phyloP scores from a whole-genome alignment of 495 filamentous ascomycete species.

The Hypoxylon crocopeplum region DNA sequence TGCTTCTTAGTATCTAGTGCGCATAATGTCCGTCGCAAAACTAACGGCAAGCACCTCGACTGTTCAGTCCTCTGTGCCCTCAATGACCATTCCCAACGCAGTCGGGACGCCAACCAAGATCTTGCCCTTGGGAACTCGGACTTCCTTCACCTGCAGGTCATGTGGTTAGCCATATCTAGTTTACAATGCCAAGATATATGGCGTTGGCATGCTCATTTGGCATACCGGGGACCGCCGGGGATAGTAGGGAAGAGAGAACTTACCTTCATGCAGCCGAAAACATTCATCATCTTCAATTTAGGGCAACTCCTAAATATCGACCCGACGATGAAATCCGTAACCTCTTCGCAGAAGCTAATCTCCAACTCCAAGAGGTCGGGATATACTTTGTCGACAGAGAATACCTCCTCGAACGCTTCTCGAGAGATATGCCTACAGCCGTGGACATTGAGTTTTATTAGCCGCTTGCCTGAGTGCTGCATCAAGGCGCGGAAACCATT shows the following conservation, averaged over 20 bases:
- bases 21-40: not conserved
- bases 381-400: slow-evolving; percentile 65
- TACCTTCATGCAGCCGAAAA: slow-evolving; percentile 82
- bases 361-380: slow-evolving; percentile 72
- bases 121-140: slow-evolving; percentile 73
- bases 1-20: not conserved
- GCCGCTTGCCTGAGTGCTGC: slow-evolving; percentile 72
- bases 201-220: too few relatives aligned
- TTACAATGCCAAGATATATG: not conserved
- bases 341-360: slow-evolving; percentile 75
- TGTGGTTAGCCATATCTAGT: slow-evolving; percentile 24
- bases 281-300: slow-evolving; percentile 70
- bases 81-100: slow-evolving; percentile 63
- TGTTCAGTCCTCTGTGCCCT: slow-evolving; percentile 48
- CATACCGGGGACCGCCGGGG: too few relatives aligned
- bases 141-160: slow-evolving; percentile 59
- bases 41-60: not conserved
- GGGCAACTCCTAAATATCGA: slow-evolving; percentile 80
- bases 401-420: slow-evolving; percentile 73
- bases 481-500: slow-evolving; percentile 79
- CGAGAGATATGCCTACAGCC: slow-evolving; percentile 79
- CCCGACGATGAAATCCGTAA: slow-evolving; percentile 76
- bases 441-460: slow-evolving; percentile 72
- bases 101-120: slow-evolving; percentile 80
- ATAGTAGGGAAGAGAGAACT: not conserved